These are phyloP conservation scores for Kwoniella dendrophila DNA, from an alignment of 768 basidiomycete genomes.

Conservation along the genomic window DNA sequence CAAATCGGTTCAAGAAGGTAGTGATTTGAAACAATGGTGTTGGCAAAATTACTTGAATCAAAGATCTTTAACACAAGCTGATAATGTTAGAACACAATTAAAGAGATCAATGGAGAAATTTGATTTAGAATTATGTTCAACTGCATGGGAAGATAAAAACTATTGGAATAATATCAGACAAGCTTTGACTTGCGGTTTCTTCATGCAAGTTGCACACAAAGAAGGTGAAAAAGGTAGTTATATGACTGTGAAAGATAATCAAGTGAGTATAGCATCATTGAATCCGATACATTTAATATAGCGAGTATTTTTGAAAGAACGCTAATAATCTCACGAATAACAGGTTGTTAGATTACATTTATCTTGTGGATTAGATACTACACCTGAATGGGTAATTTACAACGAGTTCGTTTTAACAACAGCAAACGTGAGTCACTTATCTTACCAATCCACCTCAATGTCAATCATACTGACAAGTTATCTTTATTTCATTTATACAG, in stretches of 20 bases:
- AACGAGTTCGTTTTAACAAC: constrained; percentile 95
- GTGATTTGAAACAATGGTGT: constrained; percentile 78
- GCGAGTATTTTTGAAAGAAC: background rate
- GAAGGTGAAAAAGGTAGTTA: constrained; percentile 87
- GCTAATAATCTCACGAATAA: background rate
- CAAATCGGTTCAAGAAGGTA: constrained; percentile 69
- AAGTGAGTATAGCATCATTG: constrained; percentile 60
- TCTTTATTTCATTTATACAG: constrained; percentile 21
- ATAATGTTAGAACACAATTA: constrained; percentile 88
- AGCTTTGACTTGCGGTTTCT: constrained; percentile 88
- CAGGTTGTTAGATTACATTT: constrained; percentile 78
- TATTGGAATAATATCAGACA: constrained; percentile 75
- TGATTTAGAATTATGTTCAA: constrained; percentile 74
- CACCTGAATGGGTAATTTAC: constrained; percentile 89
- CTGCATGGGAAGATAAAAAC: constrained; percentile 67
- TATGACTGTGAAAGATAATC: constrained; percentile 91
- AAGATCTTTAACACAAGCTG: constrained; percentile 82
- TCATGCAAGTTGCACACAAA: constrained; percentile 97
- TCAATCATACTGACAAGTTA: background rate
- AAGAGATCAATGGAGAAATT: constrained; percentile 88
- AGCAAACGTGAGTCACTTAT: constrained; percentile 55
- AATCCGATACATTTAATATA: constrained; percentile 23
- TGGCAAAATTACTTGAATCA: constrained; percentile 85
- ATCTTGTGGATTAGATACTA: constrained; percentile 79
- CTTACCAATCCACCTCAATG: background rate